Conservation (phyloP, 2,329 filamentous ascomycete genomes). For the Aaosphaeria pasadenensis region DNA sequence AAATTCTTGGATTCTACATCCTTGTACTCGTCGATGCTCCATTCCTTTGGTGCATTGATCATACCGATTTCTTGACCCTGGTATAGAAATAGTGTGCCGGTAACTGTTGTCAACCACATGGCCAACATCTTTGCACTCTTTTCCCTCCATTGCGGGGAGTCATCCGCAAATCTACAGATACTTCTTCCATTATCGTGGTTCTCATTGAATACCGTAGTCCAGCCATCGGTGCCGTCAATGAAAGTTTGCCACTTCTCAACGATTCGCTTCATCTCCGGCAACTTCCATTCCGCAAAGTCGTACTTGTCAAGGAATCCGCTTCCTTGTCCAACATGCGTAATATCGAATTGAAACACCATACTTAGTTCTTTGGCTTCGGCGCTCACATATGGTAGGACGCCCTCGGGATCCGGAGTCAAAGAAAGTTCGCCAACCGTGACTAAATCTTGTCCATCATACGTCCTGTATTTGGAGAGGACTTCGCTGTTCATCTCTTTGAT, state of each 20-base stretch:
- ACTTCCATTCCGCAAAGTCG: slow-evolving; percentile 36
- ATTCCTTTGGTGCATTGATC: slow-evolving; percentile 51
- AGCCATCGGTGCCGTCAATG: slow-evolving; percentile 48
- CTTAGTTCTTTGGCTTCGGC: slow-evolving; percentile 42
- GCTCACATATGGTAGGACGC: slow-evolving; percentile 43
- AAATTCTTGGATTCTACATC: slow-evolving; percentile 57
- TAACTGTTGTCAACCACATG: slow-evolving; percentile 47
- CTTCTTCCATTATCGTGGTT: slow-evolving; percentile 62
- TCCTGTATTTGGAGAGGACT: slow-evolving; percentile 55
- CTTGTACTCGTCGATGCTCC: slow-evolving; percentile 58
- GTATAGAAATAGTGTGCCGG: slow-evolving; percentile 58
- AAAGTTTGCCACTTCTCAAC: slow-evolving; percentile 47
- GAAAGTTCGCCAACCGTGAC: slow-evolving; percentile 62
- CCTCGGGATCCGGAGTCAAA: slow-evolving; percentile 40
- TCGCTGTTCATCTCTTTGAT: slow-evolving; percentile 52
- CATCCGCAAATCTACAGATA: slow-evolving; percentile 52
- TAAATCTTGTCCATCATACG: slow-evolving; percentile 28
- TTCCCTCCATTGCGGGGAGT: slow-evolving; percentile 44
- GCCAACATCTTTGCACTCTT: slow-evolving; percentile 54
- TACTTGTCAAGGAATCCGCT: slow-evolving; percentile 32
- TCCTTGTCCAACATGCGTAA: slow-evolving; percentile 35
- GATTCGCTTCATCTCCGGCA: slow-evolving; percentile 42
- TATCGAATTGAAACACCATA: slow-evolving; percentile 50
- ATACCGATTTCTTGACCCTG: slow-evolving; percentile 63
- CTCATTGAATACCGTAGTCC: slow-evolving; percentile 60